These are phyloP conservation scores for Tinospora cordifolia DNA, from an alignment of 164 flowering plant genomes.

Conservation along the genomic window DNA sequence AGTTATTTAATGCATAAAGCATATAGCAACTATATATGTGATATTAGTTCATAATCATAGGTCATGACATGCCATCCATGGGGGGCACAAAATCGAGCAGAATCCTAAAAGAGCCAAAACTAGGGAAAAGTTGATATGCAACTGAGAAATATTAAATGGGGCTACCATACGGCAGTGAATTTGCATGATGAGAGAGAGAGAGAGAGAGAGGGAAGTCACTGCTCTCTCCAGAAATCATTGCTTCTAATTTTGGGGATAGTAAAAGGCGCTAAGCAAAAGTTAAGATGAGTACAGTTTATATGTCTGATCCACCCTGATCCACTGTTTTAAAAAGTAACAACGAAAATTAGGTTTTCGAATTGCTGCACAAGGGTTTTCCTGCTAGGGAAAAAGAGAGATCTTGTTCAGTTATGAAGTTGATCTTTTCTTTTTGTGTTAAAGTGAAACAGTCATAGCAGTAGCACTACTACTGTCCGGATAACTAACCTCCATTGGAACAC, in stretches of 20 bases:
- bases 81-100: slow-evolving; percentile 29
- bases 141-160: slow-evolving; percentile 17
- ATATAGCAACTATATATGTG: not conserved
- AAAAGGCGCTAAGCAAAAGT: slow-evolving; percentile 13
- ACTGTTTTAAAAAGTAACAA: not conserved
- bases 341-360: slow-evolving; percentile 10
- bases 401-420: not conserved
- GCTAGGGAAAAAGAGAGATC: not conserved
- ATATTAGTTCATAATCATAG: not conserved
- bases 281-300: slow-evolving; percentile 1
- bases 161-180: slow-evolving; percentile 10
- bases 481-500: not conserved
- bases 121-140: slow-evolving; percentile 14
- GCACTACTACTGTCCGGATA: not conserved
- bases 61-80: slow-evolving; percentile 16
- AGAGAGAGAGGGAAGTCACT: slow-evolving; percentile 3
- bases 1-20: not conserved
- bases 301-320: not conserved
- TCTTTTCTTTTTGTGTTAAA: slow-evolving; percentile 2
- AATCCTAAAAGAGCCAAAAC: slow-evolving; percentile 27
- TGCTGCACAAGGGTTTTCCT: slow-evolving; percentile 6
- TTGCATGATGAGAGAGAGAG: slow-evolving; percentile 14
- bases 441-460: not conserved
- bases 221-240: slow-evolving; percentile 17
- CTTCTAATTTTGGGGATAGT: slow-evolving; percentile 4